phyloP scores from a whole-genome alignment of 2,329 filamentous ascomycete species.

The Fusarium succisae region DNA sequence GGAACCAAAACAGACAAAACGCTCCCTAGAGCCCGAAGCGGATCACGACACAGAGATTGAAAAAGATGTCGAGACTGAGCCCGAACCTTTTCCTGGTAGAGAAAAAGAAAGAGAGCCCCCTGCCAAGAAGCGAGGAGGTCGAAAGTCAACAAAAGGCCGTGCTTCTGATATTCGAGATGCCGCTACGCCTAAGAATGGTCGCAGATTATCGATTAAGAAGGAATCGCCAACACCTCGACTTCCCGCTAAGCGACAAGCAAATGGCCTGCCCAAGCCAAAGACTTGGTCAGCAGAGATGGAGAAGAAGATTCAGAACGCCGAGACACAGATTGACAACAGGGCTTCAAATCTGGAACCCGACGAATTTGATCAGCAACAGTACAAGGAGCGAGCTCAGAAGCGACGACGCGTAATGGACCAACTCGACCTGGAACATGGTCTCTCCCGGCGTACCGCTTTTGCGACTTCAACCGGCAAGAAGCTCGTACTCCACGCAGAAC shows the following conservation, averaged over 20 bases:
- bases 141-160: constrained; percentile 58
- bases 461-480: constrained; percentile 66
- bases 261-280: constrained; percentile 72
- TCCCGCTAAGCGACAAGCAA: constrained; percentile 66
- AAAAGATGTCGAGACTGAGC: constrained; percentile 49
- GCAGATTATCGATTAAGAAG: constrained; percentile 62
- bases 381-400: constrained; percentile 69
- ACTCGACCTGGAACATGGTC: constrained; percentile 70
- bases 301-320: constrained; percentile 51
- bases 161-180: constrained; percentile 62
- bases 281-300: constrained; percentile 64
- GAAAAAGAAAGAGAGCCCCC: constrained; percentile 44
- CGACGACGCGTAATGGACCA: constrained; percentile 73
- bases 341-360: constrained; percentile 57
- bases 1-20: constrained; percentile 45
- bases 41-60: constrained; percentile 49
- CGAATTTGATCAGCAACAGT: constrained; percentile 57
- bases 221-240: constrained; percentile 59
- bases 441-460: constrained; percentile 69
- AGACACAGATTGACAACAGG: constrained; percentile 55
- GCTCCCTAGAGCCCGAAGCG: constrained; percentile 31
- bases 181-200: constrained; percentile 58
- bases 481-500: constrained; percentile 73
- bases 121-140: constrained; percentile 45
- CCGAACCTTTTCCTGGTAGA: constrained; percentile 40